Evolutionary conservation across 2,329 filamentous ascomycete genomes (phyloP), one percentile per base, ranked within the genome.

Genomic region (Cladosporium austrohemisphaericum): DNA sequence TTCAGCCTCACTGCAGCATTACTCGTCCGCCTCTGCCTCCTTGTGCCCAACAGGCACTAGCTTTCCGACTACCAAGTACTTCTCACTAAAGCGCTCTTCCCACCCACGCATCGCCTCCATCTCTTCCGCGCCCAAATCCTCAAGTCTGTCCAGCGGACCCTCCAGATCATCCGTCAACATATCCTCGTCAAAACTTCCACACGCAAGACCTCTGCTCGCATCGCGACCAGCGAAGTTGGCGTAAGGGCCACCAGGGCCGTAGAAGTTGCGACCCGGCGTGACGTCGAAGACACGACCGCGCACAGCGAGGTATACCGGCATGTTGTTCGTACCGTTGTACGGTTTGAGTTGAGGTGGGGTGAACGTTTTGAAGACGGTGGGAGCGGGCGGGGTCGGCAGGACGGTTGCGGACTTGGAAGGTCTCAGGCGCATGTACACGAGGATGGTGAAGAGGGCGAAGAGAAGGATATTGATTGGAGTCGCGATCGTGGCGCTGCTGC

Each of bases 171-270:
- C 83, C 14, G 93, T 97, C 71, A 97, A 73, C 90, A 97, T 95
- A 5, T 91, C 86, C 75, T 88, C 82, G 66, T 96, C 93, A 68
- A 98, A 97, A 72, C 88, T 95, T 52, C 91, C 88, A 68, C 81
- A 88, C 1, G 93, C 92, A 52, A 98, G 73, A 1, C 93, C 93
- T 45, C 92, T 79, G 56, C 81, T 89, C 16, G 93, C 93, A 70
- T 98, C 93, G 31, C 91, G 77, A 0, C 93, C 93, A 0, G 93
- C 93, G 65, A 98, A 98, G 73, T 97, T 97, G 68, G 85, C 84
- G 69, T 98, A 98, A 2, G 92, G 90, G 0, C 92, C 92, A 10
- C 90, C 91, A 16, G 93, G 93, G 3, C 93, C 93, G 72, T 98
- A 98, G 70, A 97, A 97, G 74, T 94, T 91, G 63, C 85, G 81